phyloP scores from a whole-genome alignment of 1,284 basidiomycete species.

The Takashimella tepidaria region DNA sequence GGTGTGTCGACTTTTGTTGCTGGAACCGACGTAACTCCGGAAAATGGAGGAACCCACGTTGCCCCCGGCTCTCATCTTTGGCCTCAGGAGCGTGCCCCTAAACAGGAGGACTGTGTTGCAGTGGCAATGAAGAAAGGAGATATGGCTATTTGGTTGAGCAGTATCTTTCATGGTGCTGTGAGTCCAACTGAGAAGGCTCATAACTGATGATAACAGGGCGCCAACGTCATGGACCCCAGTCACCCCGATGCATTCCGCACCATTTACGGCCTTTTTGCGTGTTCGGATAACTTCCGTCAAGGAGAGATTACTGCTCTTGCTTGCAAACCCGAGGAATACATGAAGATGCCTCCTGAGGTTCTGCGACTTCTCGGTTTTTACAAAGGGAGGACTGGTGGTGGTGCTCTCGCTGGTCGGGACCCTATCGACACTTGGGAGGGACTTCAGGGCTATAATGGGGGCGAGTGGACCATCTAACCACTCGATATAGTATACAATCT shows the following conservation, averaged over 20 bases:
- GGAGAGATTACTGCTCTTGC: constrained; percentile 17
- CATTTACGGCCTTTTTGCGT: constrained; percentile 21
- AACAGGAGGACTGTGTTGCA: constrained; percentile 15
- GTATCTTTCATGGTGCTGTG: constrained; percentile 21
- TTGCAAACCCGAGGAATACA: constrained; percentile 17
- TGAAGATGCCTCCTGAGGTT: constrained; percentile 21
- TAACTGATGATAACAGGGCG: constrained; percentile 6
- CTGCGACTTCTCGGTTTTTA: constrained; percentile 16
- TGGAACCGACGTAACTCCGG: constrained; percentile 16
- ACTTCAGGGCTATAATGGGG: constrained; percentile 15
- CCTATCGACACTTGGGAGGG: constrained; percentile 17
- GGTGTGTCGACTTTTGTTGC: constrained; percentile 20
- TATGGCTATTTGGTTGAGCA: constrained; percentile 22
- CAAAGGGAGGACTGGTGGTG: constrained; percentile 16
- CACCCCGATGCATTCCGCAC: constrained; percentile 15
- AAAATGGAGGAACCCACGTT: constrained; percentile 19
- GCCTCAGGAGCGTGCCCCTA: constrained; percentile 19
- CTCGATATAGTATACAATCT: not conserved
- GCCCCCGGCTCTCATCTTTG: constrained; percentile 19
- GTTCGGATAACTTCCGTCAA: constrained; percentile 20
- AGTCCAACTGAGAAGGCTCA: not conserved
- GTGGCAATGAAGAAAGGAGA: constrained; percentile 23
- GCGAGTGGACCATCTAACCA: constrained; percentile 16
- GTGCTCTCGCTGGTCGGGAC: constrained; percentile 11
- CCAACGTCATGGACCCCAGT: constrained; percentile 10